A percentile compares a stretch with the other conserved stretches of the same genome.
phyloP scores from a whole-genome alignment of 495 filamentous ascomycete genomes.

The Penicillium canariense region DNA sequence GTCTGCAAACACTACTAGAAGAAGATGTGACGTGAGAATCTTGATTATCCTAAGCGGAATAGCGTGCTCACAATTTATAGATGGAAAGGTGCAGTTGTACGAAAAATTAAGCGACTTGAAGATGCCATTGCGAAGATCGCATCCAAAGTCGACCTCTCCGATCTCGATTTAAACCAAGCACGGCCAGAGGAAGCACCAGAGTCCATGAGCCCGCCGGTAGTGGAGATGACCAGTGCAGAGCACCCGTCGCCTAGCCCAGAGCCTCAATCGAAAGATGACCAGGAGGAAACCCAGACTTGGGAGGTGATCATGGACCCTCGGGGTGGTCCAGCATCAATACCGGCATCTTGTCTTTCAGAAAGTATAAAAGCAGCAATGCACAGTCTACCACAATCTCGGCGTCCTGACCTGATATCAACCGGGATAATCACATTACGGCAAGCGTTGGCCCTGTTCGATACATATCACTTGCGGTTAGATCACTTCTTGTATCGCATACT shows the following conservation, averaged over 20 bases:
- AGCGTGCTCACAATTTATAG: conserved; percentile 7
- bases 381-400: conserved; percentile 9
- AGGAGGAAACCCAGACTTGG: conserved; percentile 14
- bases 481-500: conserved; percentile 38
- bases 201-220: conserved; percentile 7
- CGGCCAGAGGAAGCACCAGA: conserved; percentile 1
- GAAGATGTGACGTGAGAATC: conserved; percentile 31
- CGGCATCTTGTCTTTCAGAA: conserved; percentile 28
- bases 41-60: neutral
- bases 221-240: conserved; percentile 4
- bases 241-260: neutral
- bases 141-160: conserved; percentile 25
- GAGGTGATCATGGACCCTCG: conserved; percentile 22
- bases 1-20: conserved; percentile 38
- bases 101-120: conserved; percentile 27
- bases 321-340: conserved; percentile 30
- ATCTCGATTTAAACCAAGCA: conserved; percentile 17
- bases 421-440: conserved; percentile 21
- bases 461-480: conserved; percentile 33
- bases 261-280: neutral
- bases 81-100: conserved; percentile 31
- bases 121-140: conserved; percentile 23
- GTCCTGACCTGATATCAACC: conserved; percentile 21
- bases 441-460: conserved; percentile 26
- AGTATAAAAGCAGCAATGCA: conserved; percentile 13